Evolutionary conservation across 2,329 filamentous ascomycete genomes (phyloP).

Genomic region (Talaromyces verruculosus): DNA sequence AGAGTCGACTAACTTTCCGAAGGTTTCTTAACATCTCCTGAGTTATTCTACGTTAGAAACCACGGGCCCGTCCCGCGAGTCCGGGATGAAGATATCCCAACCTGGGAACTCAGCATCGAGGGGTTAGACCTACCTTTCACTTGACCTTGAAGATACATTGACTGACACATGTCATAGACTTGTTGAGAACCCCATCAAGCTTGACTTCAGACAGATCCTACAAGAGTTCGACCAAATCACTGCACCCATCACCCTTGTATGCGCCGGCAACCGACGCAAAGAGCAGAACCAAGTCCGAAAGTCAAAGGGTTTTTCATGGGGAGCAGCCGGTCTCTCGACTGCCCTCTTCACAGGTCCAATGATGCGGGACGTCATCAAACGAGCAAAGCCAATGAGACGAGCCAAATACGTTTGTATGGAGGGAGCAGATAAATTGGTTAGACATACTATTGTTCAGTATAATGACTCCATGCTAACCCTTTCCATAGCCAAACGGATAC

Average conservation of each 20-base stretch:
- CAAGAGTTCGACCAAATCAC: slow-evolving; percentile 76
- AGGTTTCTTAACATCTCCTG: slow-evolving; percentile 82
- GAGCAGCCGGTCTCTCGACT: slow-evolving; percentile 80
- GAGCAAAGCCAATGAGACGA: slow-evolving; percentile 65
- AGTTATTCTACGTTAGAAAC: slow-evolving; percentile 89
- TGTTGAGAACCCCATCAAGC: slow-evolving; percentile 71
- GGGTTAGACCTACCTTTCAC: slow-evolving; percentile 48
- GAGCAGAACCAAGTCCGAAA: slow-evolving; percentile 91
- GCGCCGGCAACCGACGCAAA: slow-evolving; percentile 86
- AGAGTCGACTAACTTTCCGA: not conserved
- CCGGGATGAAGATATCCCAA: slow-evolving; percentile 66
- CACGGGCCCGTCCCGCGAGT: slow-evolving; percentile 81
- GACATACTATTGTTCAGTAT: slow-evolving; percentile 18
- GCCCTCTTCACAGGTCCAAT: slow-evolving; percentile 83
- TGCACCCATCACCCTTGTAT: slow-evolving; percentile 83
- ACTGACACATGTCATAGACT: slow-evolving; percentile 47
- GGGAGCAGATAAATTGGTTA: slow-evolving; percentile 74
- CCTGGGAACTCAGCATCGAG: slow-evolving; percentile 82
- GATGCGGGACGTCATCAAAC: slow-evolving; percentile 68
- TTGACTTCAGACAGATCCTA: slow-evolving; percentile 72
- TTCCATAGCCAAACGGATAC: slow-evolving; percentile 69
- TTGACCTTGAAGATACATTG: not conserved
- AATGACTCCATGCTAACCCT: slow-evolving; percentile 4
- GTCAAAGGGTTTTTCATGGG: slow-evolving; percentile 93
- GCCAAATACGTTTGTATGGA: slow-evolving; percentile 89